Percentiles rank a stretch among this genome's conserved stretches.
Evolutionary conservation across 1,284 basidiomycete species (phyloP).

Genomic region (Pulveroboletus sp.): DNA sequence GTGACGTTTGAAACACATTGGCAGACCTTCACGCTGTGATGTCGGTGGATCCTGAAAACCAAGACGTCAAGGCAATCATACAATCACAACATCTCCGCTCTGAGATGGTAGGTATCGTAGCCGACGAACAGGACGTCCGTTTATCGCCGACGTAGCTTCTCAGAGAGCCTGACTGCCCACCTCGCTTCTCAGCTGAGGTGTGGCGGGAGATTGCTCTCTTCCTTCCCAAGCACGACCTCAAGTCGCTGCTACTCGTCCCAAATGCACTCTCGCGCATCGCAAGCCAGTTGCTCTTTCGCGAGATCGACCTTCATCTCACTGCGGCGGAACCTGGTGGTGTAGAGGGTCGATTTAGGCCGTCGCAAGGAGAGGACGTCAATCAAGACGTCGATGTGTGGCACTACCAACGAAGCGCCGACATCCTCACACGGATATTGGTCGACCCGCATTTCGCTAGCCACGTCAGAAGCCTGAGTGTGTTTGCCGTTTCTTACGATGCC

Average conservation of each 20-base stretch:
- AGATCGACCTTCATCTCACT: slow-evolving; percentile 56
- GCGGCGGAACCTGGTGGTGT: slow-evolving; percentile 32
- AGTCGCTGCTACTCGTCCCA: slow-evolving; percentile 61
- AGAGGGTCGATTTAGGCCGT: slow-evolving; percentile 22
- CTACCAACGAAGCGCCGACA: slow-evolving; percentile 68
- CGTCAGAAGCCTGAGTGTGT: slow-evolving; percentile 59
- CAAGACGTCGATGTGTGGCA: slow-evolving; percentile 48
- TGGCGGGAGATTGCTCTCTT: slow-evolving; percentile 69
- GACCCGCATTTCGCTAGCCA: slow-evolving; percentile 59
- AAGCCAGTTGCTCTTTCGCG: slow-evolving; percentile 63
- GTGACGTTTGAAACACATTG: slow-evolving; percentile 13
- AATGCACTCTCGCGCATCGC: slow-evolving; percentile 68
- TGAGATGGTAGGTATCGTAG: slow-evolving; percentile 32
- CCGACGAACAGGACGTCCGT: background rate
- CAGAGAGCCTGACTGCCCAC: slow-evolving; percentile 39
- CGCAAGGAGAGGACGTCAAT: slow-evolving; percentile 9
- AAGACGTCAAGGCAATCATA: slow-evolving; percentile 62
- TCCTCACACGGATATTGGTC: slow-evolving; percentile 64
- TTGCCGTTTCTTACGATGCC: slow-evolving; percentile 48
- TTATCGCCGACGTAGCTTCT: slow-evolving; percentile 25
- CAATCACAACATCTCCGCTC: slow-evolving; percentile 40
- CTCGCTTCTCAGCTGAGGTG: slow-evolving; percentile 63
- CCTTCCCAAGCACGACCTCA: slow-evolving; percentile 65
- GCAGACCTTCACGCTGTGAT: slow-evolving; percentile 67
- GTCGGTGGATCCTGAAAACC: slow-evolving; percentile 63